Evolutionary conservation across 2,329 filamentous ascomycete genomes (phyloP).

Genomic region (Paracoccidioides brasiliensis): DNA sequence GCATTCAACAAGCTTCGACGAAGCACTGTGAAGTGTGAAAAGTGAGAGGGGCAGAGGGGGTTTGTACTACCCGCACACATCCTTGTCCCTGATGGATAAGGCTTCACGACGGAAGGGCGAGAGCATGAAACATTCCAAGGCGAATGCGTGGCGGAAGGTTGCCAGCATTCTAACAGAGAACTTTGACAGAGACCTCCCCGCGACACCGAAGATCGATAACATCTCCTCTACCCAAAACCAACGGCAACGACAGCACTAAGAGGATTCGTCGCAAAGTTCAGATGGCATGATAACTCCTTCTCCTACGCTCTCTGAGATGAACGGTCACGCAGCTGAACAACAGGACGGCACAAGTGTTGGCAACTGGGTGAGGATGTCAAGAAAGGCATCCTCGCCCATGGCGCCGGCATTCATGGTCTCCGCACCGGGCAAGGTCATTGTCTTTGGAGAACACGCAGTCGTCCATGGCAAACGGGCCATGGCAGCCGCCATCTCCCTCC

Average conservation of each 20-base stretch:
- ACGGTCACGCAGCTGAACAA: slow-evolving; percentile 12
- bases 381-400: slow-evolving; percentile 44
- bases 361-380: slow-evolving; percentile 7
- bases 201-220: slow-evolving; percentile 10
- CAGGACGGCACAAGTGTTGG: neutral
- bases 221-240: slow-evolving; percentile 9
- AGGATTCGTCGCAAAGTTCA: slow-evolving; percentile 19
- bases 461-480: slow-evolving; percentile 95
- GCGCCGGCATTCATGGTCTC: slow-evolving; percentile 95
- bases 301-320: slow-evolving; percentile 10
- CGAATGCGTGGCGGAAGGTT: slow-evolving; percentile 17
- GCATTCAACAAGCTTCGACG: neutral
- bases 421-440: slow-evolving; percentile 93
- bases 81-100: neutral
- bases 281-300: slow-evolving; percentile 21
- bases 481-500: slow-evolving; percentile 84
- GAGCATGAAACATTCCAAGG: slow-evolving; percentile 17
- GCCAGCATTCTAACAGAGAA: slow-evolving; percentile 17
- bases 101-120: slow-evolving; percentile 18
- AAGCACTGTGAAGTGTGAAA: neutral
- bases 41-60: neutral
- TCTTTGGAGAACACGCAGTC: slow-evolving; percentile 96
- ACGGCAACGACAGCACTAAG: neutral
- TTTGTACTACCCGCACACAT: neutral
- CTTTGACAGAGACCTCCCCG: slow-evolving; percentile 12